Conservation (phyloP, 768 basidiomycete genomes). For the Tephrocybe rancida region DNA sequence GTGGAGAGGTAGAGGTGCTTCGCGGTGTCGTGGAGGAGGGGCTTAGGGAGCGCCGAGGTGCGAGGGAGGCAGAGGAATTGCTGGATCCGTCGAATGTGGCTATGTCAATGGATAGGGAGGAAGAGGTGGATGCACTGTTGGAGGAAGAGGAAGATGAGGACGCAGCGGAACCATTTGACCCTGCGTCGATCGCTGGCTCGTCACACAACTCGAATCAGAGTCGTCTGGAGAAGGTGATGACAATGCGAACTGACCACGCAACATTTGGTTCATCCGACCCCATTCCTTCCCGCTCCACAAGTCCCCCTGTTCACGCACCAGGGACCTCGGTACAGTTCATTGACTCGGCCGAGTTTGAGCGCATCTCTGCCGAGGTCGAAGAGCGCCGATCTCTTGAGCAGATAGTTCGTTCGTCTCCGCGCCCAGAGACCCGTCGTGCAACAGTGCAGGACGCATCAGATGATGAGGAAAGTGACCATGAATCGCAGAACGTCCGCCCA, state of each 20-base stretch:
- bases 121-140: constrained; percentile 24
- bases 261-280: constrained; percentile 45
- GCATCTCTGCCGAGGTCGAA: constrained; percentile 64
- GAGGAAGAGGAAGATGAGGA: constrained; percentile 30
- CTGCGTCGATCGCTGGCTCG: constrained; percentile 31
- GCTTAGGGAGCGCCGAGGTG: constrained; percentile 67
- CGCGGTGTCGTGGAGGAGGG: constrained; percentile 87
- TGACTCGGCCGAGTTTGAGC: constrained; percentile 58
- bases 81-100: constrained; percentile 32
- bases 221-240: constrained; percentile 43
- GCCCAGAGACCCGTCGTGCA: constrained; percentile 1
- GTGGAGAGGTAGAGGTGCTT: constrained; percentile 86
- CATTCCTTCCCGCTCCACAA: constrained; percentile 21
- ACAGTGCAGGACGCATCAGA: constrained; percentile 18
- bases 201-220: constrained; percentile 24
- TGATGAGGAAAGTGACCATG: constrained; percentile 8
- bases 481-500: background rate
- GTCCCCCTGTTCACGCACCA: constrained; percentile 4
- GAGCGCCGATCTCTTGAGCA: constrained; percentile 16
- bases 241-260: constrained; percentile 56
- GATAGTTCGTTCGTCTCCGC: background rate
- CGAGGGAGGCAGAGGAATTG: constrained; percentile 42
- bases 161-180: constrained; percentile 38
- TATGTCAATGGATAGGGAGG: constrained; percentile 36
- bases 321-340: constrained; percentile 39